A percentile compares a stretch with the other conserved stretches of the same genome.
Conservation (phyloP, 495 filamentous ascomycete genomes). For the Talaromyces borbonicus region DNA sequence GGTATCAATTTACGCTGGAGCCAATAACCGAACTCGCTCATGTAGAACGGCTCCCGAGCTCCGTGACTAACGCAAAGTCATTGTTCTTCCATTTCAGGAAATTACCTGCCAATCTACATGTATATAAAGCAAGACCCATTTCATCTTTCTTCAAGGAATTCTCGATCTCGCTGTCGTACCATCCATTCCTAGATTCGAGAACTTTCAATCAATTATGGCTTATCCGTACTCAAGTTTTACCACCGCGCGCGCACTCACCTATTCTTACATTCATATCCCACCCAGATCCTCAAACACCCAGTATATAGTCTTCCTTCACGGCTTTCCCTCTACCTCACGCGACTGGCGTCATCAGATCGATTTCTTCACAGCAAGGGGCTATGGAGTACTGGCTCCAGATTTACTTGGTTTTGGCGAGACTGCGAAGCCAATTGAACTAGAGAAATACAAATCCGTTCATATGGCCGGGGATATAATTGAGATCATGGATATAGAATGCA, state of each 20-base stretch:
- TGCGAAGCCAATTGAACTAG: constrained; percentile 22
- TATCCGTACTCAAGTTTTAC: not conserved
- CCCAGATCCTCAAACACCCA: constrained; percentile 11
- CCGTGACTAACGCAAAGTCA: not conserved
- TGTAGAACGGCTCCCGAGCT: not conserved
- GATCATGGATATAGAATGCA: constrained; percentile 16
- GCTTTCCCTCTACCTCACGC: constrained; percentile 24
- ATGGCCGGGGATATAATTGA: constrained; percentile 23
- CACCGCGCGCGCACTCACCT: constrained; percentile 9
- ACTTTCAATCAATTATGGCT: not conserved
- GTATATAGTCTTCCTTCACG: constrained; percentile 26
- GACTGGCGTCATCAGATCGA: constrained; percentile 33
- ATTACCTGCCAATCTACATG: no score
- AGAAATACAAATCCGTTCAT: constrained; percentile 20
- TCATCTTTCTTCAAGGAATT: not conserved
- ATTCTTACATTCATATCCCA: constrained; percentile 19
- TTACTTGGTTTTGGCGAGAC: constrained; percentile 35
- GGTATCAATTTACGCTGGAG: not conserved
- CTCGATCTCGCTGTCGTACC: not conserved
- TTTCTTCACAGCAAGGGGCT: constrained; percentile 20
- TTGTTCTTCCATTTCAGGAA: no score
- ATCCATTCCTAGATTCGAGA: not conserved
- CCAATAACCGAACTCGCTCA: not conserved
- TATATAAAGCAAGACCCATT: not conserved
- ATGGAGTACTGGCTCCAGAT: constrained; percentile 34